Base-by-base conservation (phyloP, 768 basidiomycete genomes). In the Panaeolus cyanescens region DNA sequence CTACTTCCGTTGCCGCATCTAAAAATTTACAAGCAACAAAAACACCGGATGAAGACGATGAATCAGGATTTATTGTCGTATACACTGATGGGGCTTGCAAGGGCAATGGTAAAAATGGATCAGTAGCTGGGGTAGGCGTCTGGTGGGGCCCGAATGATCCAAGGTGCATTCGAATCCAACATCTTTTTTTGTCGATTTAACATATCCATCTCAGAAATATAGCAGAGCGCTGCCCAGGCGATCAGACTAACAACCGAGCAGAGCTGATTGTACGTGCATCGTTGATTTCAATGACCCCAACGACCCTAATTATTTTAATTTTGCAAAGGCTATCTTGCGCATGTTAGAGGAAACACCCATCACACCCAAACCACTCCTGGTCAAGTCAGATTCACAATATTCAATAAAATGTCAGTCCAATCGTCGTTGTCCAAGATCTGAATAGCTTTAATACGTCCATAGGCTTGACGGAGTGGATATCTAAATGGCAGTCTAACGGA, bases 61-160 rank as follows among this genome's bases (percentile, higher is more conserved):
- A 77, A 57, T 62, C 59, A 6, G 67, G 59, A 32, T 78, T 70
- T 65, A 74, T 79, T 57, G 76, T 90, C 12, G 95, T 95, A 1
- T 96, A 93, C 67, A 89, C 83, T 19, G 96, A 98, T 72, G 96
- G 96, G 10, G 90, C 94, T 5, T 95, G 93, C 64, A 85, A 84
- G 68, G 86, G 88, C 2, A 98, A 98, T 69, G 96, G 96, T 0
- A 75, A 86, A 68, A 31, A 30, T 2, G 85, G 82, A 1, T 82
- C 91, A 0, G 64, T 83, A 39, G 96, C 93, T 0, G 96, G 96
- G 1, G 75, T 95, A 40, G 96, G 96, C 0, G 92, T 98, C 0
- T 98, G 88, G 86, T 98, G 92, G 92, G 92, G 89, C 0, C 74
- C 70, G 9, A 70, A 80, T 60, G 90, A 94, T 72, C 72, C 83